A percentile compares a stretch with the other conserved stretches of the same genome.
phyloP scores from a whole-genome alignment of 2,329 filamentous ascomycete genomes.

The Nemania sp. region DNA sequence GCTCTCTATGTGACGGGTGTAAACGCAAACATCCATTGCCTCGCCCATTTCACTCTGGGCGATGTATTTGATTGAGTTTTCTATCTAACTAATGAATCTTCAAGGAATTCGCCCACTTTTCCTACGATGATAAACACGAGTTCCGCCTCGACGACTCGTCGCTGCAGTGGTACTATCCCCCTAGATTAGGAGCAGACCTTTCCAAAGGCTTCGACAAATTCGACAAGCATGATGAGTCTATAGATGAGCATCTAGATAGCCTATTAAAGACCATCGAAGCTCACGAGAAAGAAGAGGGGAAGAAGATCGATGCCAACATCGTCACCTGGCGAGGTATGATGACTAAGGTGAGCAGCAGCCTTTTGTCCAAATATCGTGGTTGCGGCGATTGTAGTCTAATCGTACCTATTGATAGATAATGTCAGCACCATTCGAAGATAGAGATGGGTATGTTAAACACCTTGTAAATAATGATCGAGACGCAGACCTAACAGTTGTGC shows the following conservation, averaged over 20 bases:
- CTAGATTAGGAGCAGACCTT: constrained; percentile 71
- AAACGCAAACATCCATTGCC: background rate
- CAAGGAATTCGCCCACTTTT: constrained; percentile 90
- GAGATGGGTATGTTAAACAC: constrained; percentile 66
- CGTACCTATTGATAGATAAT: constrained; percentile 70
- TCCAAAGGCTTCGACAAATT: constrained; percentile 83
- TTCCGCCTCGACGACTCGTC: constrained; percentile 79
- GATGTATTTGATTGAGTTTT: background rate
- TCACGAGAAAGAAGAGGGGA: constrained; percentile 70
- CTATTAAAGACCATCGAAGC: constrained; percentile 76
- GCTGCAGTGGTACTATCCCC: constrained; percentile 86
- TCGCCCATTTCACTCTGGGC: background rate
- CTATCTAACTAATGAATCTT: background rate
- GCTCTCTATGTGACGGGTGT: background rate
- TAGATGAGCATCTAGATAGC: constrained; percentile 87
- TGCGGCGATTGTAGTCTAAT: constrained; percentile 3
- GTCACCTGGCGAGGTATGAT: constrained; percentile 98
- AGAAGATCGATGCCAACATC: constrained; percentile 74
- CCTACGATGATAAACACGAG: constrained; percentile 82
- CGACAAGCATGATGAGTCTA: constrained; percentile 76
- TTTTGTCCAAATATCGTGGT: background rate
- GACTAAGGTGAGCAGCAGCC: constrained; percentile 73
- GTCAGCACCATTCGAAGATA: constrained; percentile 78
- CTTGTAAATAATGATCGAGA: constrained; percentile 1
- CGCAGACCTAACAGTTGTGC: background rate